Evolutionary conservation across 1,139 yeast species (phyloP), one percentile per base, ranked within the genome.

Genomic region (Martiniozyma asiatica): DNA sequence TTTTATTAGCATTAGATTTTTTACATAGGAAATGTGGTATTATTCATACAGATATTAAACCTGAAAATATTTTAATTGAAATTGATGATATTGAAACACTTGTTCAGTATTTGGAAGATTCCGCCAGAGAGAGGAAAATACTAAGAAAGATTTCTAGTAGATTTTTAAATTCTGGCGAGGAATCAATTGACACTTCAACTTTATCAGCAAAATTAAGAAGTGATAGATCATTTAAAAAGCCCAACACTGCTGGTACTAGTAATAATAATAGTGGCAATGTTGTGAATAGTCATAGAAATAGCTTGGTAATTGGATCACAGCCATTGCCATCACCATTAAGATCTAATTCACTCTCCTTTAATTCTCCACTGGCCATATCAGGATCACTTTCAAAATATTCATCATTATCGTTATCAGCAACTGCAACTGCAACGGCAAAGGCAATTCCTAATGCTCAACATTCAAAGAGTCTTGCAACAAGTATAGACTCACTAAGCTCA

Each of bases 31-130:
- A 65, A 42, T 74, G 82, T 51, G 89, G 89, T 13, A 72, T 79
- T 10, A 76, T 79, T 34, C 92, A 79, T 55, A 79, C 89, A 0
- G 92, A 79, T 51, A 59, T 79, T 25, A 79, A 79, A 48, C 89
- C 89, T 0, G 92, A 79, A 48, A 79, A 79, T 51, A 73, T 79
- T 3, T 55, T 79, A 36, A 73, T 77, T 47, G 84, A 76, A 44
- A 73, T 77, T 38, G 76, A 78, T 23, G 84, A 77, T 43, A 82
- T 76, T 25, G 81, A 75, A 45, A 69, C 65, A 33, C 69, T 76
- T 30, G 74, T 81, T 18, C 56, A 61, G 33, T 59, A 65, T 45
- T 63, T 73, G 2, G 79, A 71, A 42, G 64, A 65, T 32, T 67
- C 72, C 30, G 68, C 62, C 40, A 42, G 50, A 34, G 63, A 50